Conservation (phyloP, 805 yeast species). For the Saturnispora quitensis region DNA sequence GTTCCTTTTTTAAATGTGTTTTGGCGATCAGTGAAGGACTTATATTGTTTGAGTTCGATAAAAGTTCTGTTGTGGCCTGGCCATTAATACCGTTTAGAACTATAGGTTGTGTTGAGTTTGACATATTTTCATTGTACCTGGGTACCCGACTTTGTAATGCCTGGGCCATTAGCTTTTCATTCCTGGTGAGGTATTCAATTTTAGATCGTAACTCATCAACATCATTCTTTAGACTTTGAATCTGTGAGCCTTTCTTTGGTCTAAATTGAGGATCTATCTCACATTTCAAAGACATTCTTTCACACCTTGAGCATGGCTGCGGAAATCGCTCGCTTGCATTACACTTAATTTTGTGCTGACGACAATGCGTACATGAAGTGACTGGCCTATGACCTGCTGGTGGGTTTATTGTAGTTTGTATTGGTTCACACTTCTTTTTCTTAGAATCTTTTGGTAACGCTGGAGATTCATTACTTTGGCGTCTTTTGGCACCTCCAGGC, state of each 20-base stretch:
- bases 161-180: constrained; percentile 59
- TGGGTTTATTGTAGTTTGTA: neutral
- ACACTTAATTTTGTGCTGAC: constrained; percentile 91
- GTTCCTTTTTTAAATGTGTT: constrained; percentile 37
- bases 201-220: constrained; percentile 71
- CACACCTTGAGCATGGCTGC: constrained; percentile 73
- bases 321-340: constrained; percentile 83
- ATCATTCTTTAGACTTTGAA: constrained; percentile 74
- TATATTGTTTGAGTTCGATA: neutral
- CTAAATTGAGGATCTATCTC: constrained; percentile 87
- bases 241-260: constrained; percentile 87
- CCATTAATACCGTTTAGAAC: neutral
- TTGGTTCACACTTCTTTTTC: constrained; percentile 1
- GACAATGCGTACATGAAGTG: constrained; percentile 87
- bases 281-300: constrained; percentile 68
- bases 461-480: neutral
- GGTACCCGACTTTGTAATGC: constrained; percentile 37
- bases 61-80: neutral
- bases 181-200: constrained; percentile 55
- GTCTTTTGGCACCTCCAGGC: neutral
- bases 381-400: constrained; percentile 71
- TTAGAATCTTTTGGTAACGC: constrained; percentile 1
- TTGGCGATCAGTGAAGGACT: constrained; percentile 25
- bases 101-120: neutral
- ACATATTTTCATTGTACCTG: constrained; percentile 2